Percentiles rank a stretch among this genome's conserved stretches.
These are phyloP conservation scores for Nemania diffusa DNA, from an alignment of 2,329 filamentous ascomycete genomes.

Conservation along the genomic window DNA sequence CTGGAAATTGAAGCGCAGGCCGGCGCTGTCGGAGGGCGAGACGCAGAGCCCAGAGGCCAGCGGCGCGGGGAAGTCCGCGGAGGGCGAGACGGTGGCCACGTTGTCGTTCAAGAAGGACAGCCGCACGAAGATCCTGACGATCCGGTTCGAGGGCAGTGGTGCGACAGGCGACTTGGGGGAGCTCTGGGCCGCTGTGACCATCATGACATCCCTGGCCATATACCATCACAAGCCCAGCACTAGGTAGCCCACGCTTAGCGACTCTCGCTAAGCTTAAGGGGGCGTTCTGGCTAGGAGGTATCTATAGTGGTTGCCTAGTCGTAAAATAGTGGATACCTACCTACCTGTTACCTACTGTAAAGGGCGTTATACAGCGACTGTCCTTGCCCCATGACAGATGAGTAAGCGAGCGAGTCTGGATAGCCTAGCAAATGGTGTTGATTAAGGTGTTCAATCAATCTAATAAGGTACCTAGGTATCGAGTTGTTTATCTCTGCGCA, in stretches of 20 bases:
- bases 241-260: background rate
- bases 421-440: too few species aligned
- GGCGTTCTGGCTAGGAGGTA: too few species aligned
- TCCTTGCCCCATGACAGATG: too few species aligned
- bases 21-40: background rate
- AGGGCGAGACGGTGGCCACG: background rate
- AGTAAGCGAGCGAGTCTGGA: too few species aligned
- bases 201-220: background rate
- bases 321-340: too few species aligned
- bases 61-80: background rate
- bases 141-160: constrained; percentile 1
- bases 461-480: too few species aligned
- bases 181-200: background rate
- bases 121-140: background rate
- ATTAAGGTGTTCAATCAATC: too few species aligned
- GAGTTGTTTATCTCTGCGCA: too few species aligned
- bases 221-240: background rate
- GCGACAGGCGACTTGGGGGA: background rate
- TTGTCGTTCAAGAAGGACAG: constrained; percentile 5
- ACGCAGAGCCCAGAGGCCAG: background rate
- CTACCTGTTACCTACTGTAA: too few species aligned
- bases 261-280: background rate
- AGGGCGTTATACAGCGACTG: too few species aligned
- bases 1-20: constrained; percentile 2
- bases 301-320: too few species aligned